These are phyloP conservation scores for Fragilaria radians DNA, from an alignment of 108 stramenopile species.

Conservation along the genomic window DNA sequence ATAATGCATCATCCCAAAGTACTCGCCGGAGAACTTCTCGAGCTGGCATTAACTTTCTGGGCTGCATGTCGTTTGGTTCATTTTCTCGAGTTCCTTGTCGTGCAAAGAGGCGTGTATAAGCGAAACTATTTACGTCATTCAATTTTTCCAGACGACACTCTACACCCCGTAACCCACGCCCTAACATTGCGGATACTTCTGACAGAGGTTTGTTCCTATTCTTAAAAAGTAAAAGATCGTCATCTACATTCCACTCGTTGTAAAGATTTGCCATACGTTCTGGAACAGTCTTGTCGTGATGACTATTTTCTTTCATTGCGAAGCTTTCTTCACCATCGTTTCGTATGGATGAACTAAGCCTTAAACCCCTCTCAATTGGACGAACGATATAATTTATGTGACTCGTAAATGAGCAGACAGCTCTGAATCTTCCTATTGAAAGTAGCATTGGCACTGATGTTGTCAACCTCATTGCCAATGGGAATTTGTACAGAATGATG, in stretches of 20 bases:
- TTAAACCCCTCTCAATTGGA: neutral
- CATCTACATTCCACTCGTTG: constrained; percentile 72
- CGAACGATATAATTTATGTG: neutral
- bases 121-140: constrained; percentile 50
- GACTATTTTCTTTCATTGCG: neutral
- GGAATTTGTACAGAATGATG: too few relatives aligned
- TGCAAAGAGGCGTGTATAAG: constrained; percentile 69
- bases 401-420: neutral
- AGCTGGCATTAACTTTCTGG: constrained; percentile 55
- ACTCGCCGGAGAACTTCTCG: constrained; percentile 73
- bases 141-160: constrained; percentile 61
- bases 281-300: neutral
- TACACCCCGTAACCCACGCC: constrained; percentile 74
- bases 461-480: neutral
- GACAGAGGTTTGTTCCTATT: constrained; percentile 38
- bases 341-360: neutral
- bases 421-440: neutral
- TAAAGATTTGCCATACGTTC: constrained; percentile 65
- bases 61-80: constrained; percentile 8
- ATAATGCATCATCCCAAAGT: constrained; percentile 53
- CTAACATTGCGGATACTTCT: constrained; percentile 62
- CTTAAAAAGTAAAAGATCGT: constrained; percentile 59
- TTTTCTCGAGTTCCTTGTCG: constrained; percentile 3
- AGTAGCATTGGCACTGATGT: neutral
- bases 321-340: neutral